Conservation (phyloP, 2,329 filamentous ascomycete genomes). For the Gnomoniopsis sp. region DNA sequence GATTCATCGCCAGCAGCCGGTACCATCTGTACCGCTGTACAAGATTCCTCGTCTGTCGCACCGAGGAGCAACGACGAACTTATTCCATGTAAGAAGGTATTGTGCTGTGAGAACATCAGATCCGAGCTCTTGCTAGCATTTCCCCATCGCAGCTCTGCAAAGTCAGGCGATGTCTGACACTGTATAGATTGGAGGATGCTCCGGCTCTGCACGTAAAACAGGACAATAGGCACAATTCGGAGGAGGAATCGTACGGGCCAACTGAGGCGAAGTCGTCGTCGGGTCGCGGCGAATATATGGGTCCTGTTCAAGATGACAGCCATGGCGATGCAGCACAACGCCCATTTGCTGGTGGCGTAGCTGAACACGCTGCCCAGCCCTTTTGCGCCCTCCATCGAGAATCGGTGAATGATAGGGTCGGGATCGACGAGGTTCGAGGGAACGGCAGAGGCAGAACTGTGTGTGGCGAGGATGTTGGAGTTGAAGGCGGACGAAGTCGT, state of each 20-base stretch:
- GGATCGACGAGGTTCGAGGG: conserved; percentile 41
- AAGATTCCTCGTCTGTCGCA: conserved; percentile 71
- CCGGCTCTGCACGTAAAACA: conserved; percentile 67
- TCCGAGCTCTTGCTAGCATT: conserved; percentile 61
- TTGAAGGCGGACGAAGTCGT: conserved; percentile 39
- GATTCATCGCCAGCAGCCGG: conserved; percentile 50
- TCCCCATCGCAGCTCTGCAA: conserved; percentile 66
- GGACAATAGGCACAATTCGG: conserved; percentile 66
- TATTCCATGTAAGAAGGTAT: conserved; percentile 66
- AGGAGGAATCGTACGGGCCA: conserved; percentile 70
- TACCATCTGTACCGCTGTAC: conserved; percentile 71
- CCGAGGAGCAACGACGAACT: conserved; percentile 72
- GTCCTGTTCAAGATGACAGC: conserved; percentile 87
- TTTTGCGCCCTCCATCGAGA: conserved; percentile 58
- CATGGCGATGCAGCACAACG: conserved; percentile 80
- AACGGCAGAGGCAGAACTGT: conserved; percentile 31
- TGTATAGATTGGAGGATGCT: conserved; percentile 78
- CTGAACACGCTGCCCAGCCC: conserved; percentile 83
- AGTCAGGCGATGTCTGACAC: conserved; percentile 81
- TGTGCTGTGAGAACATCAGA: conserved; percentile 68
- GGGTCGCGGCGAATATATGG: conserved; percentile 86
- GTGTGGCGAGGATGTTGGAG: conserved; percentile 50
- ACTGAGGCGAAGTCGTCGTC: conserved; percentile 71
- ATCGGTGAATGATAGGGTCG: conserved; percentile 40
- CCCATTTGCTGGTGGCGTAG: conserved; percentile 91